Conservation (phyloP, 148 eudicot species). For the Amaranthus cruentus region DNA sequence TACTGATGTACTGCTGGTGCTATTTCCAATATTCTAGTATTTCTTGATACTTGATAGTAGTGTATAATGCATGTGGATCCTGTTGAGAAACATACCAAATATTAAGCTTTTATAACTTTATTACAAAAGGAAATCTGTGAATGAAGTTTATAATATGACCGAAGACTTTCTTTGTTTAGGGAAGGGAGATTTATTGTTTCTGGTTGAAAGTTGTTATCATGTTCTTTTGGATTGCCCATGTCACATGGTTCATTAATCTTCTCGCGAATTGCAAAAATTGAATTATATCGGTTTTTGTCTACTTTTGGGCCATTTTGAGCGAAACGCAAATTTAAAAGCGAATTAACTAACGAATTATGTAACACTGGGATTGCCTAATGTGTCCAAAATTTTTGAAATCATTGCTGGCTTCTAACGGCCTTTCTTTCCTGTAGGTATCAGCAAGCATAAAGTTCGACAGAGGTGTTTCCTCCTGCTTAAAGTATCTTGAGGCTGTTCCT, state of each 20-base stretch:
- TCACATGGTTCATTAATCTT: neutral
- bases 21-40: no score
- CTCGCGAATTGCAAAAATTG: neutral
- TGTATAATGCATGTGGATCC: neutral
- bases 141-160: neutral
- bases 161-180: no score
- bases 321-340: no score
- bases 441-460: constrained; percentile 66
- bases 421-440: constrained; percentile 50
- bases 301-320: no score
- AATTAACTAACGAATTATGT: no score
- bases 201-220: neutral
- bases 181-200: neutral
- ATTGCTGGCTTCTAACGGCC: neutral
- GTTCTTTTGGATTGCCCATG: neutral
- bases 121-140: neutral
- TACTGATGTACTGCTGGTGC: no score
- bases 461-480: constrained; percentile 68
- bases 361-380: no score
- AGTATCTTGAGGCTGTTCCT: constrained; percentile 88
- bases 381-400: neutral
- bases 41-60: no score
- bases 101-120: neutral
- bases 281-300: neutral
- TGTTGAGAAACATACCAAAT: neutral